Percentiles rank a stretch among this genome's conserved stretches.
These are phyloP conservation scores for Zymoseptoria passerinii DNA, from an alignment of 2,329 filamentous ascomycete species.

Conservation along the genomic window DNA sequence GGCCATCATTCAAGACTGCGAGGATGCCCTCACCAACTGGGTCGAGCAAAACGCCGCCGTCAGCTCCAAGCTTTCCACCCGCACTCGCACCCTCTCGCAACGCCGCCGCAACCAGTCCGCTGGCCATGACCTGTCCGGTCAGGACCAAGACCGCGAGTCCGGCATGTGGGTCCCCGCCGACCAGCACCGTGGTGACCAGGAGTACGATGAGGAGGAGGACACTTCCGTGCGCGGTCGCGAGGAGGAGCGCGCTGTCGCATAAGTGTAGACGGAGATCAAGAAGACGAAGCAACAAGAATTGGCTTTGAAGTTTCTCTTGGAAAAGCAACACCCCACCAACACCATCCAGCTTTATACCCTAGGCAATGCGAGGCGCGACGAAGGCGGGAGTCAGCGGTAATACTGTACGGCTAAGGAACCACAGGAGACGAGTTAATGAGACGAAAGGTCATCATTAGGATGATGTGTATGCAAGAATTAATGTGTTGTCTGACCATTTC, in stretches of 20 bases:
- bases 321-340: constrained; percentile 1
- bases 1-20: constrained; percentile 97
- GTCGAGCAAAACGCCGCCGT: constrained; percentile 84
- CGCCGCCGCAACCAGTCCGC: constrained; percentile 62
- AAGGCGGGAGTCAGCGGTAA: constrained; percentile 11
- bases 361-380: constrained; percentile 9
- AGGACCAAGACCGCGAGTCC: constrained; percentile 68
- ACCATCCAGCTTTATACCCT: constrained; percentile 17
- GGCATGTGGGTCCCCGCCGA: constrained; percentile 71
- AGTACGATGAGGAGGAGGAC: constrained; percentile 56
- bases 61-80: constrained; percentile 74
- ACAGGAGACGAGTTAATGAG: constrained; percentile 19
- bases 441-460: constrained; percentile 6
- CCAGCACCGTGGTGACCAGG: constrained; percentile 52
- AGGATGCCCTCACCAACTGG: constrained; percentile 96
- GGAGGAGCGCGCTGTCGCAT: constrained; percentile 33
- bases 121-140: constrained; percentile 71
- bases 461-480: constrained; percentile 12
- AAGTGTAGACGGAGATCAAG: not conserved
- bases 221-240: constrained; percentile 44
- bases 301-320: not conserved
- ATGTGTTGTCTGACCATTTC: constrained; percentile 8
- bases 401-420: constrained; percentile 17
- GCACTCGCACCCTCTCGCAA: constrained; percentile 79
- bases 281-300: not conserved